A percentile compares a stretch with the other conserved stretches of the same genome.
phyloP scores from a whole-genome alignment of 2,329 filamentous ascomycete species.

The Aspergillus sergii region DNA sequence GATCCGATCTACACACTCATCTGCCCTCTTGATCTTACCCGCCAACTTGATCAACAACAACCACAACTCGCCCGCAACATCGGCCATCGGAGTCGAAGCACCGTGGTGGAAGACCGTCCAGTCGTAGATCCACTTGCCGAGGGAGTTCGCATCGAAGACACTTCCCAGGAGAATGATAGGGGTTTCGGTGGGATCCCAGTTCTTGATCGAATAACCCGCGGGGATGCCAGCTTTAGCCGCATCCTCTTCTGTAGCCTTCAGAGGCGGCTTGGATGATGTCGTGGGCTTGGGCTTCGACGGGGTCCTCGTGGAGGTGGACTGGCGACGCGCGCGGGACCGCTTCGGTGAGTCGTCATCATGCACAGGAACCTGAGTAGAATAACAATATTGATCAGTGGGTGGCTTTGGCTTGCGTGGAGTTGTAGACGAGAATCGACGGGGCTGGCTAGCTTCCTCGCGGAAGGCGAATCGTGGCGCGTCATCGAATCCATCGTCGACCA shows the following conservation, averaged over 20 bases:
- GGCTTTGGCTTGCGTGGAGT: slow-evolving; percentile 46
- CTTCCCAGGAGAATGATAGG: slow-evolving; percentile 93
- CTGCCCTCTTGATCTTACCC: slow-evolving; percentile 88
- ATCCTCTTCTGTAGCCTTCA: slow-evolving; percentile 66
- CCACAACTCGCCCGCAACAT: slow-evolving; percentile 94
- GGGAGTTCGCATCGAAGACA: slow-evolving; percentile 95
- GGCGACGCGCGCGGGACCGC: slow-evolving; percentile 55
- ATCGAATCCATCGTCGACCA: slow-evolving; percentile 58
- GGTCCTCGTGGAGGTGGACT: slow-evolving; percentile 55
- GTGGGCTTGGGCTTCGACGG: slow-evolving; percentile 45
- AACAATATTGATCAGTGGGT: slow-evolving; percentile 55
- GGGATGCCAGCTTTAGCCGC: slow-evolving; percentile 71
- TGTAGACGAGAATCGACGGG: slow-evolving; percentile 30
- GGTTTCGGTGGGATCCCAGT: slow-evolving; percentile 94
- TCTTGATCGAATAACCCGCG: slow-evolving; percentile 89
- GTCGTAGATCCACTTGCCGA: slow-evolving; percentile 99
- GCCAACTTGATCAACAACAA: slow-evolving; percentile 89
- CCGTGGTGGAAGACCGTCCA: slow-evolving; percentile 95
- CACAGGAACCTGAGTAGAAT: slow-evolving; percentile 56
- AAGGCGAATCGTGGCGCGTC: slow-evolving; percentile 49
- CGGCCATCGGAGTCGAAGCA: slow-evolving; percentile 77
- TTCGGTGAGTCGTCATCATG: slow-evolving; percentile 57
- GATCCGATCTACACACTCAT: slow-evolving; percentile 74
- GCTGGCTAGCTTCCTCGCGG: slow-evolving; percentile 44
- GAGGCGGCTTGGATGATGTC: slow-evolving; percentile 39